Evolutionary conservation across 2,329 filamentous ascomycete species (phyloP).

Genomic region (Scedosporium minutisporum): DNA sequence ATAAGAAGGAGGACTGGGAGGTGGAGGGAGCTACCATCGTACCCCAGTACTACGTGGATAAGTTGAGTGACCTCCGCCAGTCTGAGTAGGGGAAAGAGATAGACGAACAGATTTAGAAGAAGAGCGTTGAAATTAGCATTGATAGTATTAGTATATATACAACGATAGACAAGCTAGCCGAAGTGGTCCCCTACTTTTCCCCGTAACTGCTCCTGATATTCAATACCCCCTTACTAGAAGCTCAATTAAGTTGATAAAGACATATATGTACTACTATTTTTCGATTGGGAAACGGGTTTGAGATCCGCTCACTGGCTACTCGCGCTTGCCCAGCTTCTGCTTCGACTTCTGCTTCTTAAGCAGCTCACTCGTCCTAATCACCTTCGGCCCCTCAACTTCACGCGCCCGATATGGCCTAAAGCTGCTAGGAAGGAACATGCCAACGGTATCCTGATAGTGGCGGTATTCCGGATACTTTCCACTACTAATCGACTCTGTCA

Average conservation of each 20-base stretch:
- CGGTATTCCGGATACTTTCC: constrained; percentile 83
- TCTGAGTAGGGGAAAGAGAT: constrained; percentile 10
- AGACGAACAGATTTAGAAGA: background rate
- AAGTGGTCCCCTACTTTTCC: background rate
- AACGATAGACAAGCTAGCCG: constrained; percentile 8
- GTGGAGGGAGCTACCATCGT: constrained; percentile 57
- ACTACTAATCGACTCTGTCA: constrained; percentile 74
- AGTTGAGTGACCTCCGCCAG: constrained; percentile 61
- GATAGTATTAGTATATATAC: background rate
- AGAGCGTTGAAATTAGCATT: background rate
- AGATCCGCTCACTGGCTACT: background rate
- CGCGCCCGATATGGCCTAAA: constrained; percentile 33
- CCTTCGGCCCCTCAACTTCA: constrained; percentile 25
- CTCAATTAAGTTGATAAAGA: no score
- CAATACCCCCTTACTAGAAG: background rate
- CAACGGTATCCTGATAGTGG: constrained; percentile 73
- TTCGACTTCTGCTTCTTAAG: constrained; percentile 33
- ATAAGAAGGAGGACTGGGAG: constrained; percentile 74
- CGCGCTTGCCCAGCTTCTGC: constrained; percentile 20
- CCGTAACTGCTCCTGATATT: background rate
- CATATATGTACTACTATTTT: background rate
- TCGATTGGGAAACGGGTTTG: background rate
- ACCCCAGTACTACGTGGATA: constrained; percentile 77
- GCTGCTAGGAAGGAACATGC: constrained; percentile 66
- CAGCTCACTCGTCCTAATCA: constrained; percentile 42